Base-by-base conservation (phyloP, 2,329 filamentous ascomycete species). In the Neopestalotiopsis rosae region DNA sequence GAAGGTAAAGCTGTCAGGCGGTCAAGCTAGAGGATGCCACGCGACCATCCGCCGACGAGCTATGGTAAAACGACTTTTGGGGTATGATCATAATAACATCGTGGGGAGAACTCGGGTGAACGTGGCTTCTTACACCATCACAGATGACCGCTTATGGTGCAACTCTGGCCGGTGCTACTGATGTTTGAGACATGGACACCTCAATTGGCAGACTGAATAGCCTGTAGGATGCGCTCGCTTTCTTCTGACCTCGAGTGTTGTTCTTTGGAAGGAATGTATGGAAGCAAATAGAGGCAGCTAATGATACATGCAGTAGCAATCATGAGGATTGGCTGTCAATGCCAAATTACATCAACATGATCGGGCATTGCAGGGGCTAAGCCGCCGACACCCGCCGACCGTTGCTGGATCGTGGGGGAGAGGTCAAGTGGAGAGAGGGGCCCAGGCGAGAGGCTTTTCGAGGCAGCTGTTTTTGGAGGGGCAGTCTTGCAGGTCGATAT, bases 1-100 rank as follows among this genome's bases (percentile, higher is more conserved):
- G n/a, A 17, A 65, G 12, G 38, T 2, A 52, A 67, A 17, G 45
- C 34, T 34, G 69, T 74, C 75, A 76, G 70, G 71, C 69, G 73
- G 74, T 72, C 74, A 72, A 74, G 72, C 74, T 56, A 72, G 67
- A 70, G 72, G 70, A 67, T 74, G 75, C 75, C 76, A 77, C 76
- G 76, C 76, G 76, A 74, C 70, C 62, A 52, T 30, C 14, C 40
- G n/a, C 28, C 12, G 42, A 24, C 10, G 13, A 62, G 32, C 57
- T 59, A 30, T 17, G 24, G 12, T 59, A 24, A 28, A 34, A 59
- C 57, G 45, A 9, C 45, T n/a, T 38, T 32, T 24, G 59, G 59
- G 59, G 30, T 42, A 62, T 12, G 59, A 13, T 38, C 49, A 59
- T 52, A 20, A 52, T 52, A 17, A 59, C 12, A 62, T 62, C 59